phyloP scores from a whole-genome alignment of 371 early-diverging fungal species.

The Mortierella sp. region DNA sequence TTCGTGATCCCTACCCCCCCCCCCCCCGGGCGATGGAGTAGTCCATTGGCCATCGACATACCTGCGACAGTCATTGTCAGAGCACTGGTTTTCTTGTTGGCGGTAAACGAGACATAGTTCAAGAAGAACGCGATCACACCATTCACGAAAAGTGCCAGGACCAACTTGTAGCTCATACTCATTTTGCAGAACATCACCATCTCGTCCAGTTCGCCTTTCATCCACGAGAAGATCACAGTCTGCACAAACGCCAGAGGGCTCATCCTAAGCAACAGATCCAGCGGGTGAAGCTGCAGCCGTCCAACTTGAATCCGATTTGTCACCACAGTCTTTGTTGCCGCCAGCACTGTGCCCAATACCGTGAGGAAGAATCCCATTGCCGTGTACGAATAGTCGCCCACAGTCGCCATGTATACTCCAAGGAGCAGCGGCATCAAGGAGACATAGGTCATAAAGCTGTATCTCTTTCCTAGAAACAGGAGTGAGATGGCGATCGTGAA shows the following conservation, averaged over 20 bases:
- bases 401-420: constrained; percentile 88
- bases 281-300: constrained; percentile 78
- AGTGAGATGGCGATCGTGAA: constrained; percentile 81
- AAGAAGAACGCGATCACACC: constrained; percentile 86
- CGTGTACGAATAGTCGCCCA: constrained; percentile 85
- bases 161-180: constrained; percentile 59
- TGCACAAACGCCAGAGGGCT: constrained; percentile 84
- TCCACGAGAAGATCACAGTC: constrained; percentile 71
- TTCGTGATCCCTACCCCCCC: too few relatives aligned
- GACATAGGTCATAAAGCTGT: constrained; percentile 68
- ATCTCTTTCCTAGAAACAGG: constrained; percentile 65
- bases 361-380: constrained; percentile 81
- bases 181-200: constrained; percentile 61
- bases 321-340: constrained; percentile 84
- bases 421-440: constrained; percentile 76
- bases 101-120: constrained; percentile 85
- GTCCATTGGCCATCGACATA: too few relatives aligned
- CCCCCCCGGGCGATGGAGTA: too few relatives aligned
- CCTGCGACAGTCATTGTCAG: constrained; percentile 91
- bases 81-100: constrained; percentile 86
- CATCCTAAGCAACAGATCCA: constrained; percentile 86
- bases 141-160: constrained; percentile 72
- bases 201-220: constrained; percentile 74
- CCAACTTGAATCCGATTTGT: constrained; percentile 87
- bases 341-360: constrained; percentile 81